Base-by-base conservation (phyloP, 192 early-diverging fungal species). In the Coemansia erecta region DNA sequence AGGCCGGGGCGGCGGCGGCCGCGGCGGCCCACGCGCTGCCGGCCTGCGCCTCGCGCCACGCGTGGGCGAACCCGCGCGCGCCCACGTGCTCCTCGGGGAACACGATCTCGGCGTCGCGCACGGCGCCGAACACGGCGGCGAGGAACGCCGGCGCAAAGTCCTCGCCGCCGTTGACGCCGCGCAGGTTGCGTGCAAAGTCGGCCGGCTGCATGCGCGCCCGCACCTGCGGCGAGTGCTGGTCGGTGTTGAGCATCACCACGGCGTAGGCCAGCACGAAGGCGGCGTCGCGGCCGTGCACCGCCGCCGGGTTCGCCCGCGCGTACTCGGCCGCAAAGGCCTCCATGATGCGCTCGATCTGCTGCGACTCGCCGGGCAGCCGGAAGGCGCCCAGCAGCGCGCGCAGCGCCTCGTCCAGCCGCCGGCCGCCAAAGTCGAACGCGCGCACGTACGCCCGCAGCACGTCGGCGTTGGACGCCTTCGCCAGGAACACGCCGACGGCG, bases 21-120 rank as follows among this genome's bases (percentile, higher is more conserved):
- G 73, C 57, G 2, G 63, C 56, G 3, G 51, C 44, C 3, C n/a
- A n/a, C n/a, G n/a, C n/a, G n/a, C n/a, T 4, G 26, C 26, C 26
- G 2, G 26, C 26, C 26, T 26, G 71, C 56, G 40, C 61, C 93
- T 58, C 85, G 3, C 8, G 90, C 95, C 95, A 99, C 2, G 90
- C 88, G 64, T 94, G 95, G 64, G 94, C 92, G 67, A 98, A 97
- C 26, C 94, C 92, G 9, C 94, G 80, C 10, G 91, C 91, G 15
- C 95, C 95, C 53, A 93, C 94, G 57, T 95, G 94, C 63, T 99
- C 97, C 79, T 96, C 94, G 4, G 94, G 92, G 80, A 99, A 89
- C 4, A 98, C 87, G 68, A 99, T 97, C 76, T 97, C 97, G 46
- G 85, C 85, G 44, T 89, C 82, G 19, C 85, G 82, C 67, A 99